Base-by-base conservation (phyloP, 2,329 filamentous ascomycete genomes). In the Hypoxylon sp. region DNA sequence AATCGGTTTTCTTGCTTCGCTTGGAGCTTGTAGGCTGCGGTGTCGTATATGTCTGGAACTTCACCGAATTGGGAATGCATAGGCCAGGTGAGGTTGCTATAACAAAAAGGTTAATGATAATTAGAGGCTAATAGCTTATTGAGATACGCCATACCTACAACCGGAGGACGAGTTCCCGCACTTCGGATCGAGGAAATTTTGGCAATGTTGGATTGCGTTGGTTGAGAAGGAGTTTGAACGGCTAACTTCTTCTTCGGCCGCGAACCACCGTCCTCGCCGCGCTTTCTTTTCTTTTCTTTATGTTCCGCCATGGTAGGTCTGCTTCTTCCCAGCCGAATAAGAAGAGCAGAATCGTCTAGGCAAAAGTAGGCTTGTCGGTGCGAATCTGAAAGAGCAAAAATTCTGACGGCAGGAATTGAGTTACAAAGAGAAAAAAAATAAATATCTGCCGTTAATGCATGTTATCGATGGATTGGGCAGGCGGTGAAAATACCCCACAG, bases 261-360 rank as follows among this genome's bases (percentile, higher is more conserved):
- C 1, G 78, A 75, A 2, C 76, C 73, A 41, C 78, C 74, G 10
- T 83, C 82, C 38, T 80, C 80, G 17, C 80, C 79, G 67, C 85
- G 81, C 79, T 89, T 89, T 63, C 87, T 82, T 78, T 89, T 89
- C 75, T 85, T 85, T 63, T 74, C 78, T 65, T 76, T 80, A 41
- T 75, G 63, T 51, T 80, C 78, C 32, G 78, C 78, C 82, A 84
- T 85, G 38, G 23, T 74, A 11, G 21, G n/a, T 10, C 38, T 14
- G 21, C 21, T 5, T 45, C 11, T 5, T n/a, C 11, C n/a, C 17
- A 45, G 38, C n/a, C 38, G 38, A 19, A 4, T 60, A 3, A 5
- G 7, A 34, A 45, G 14, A 14, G 14, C 7, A 38, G 10, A 41
- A 5, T 5, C 41, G 14, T 43, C 13, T 9, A 38, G 28, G 9